Evolutionary conservation across 2,329 filamentous ascomycete species (phyloP).

Genomic region (Lomentospora prolificans): DNA sequence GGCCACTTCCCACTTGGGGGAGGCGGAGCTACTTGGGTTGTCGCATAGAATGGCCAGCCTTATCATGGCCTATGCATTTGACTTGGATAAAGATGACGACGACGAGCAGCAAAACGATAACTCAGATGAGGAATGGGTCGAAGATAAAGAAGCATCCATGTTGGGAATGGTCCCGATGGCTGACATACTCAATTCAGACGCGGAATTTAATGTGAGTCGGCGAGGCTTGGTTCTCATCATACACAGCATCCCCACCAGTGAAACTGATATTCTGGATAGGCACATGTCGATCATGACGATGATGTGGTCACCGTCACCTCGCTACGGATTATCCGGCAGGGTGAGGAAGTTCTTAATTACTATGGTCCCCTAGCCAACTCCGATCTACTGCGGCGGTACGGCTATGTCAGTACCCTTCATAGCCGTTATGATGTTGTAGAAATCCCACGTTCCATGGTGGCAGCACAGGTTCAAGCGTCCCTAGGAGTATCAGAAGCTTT

Average conservation of each 20-base stretch:
- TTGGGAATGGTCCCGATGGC: constrained; percentile 90
- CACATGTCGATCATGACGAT: constrained; percentile 44
- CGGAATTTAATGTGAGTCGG: constrained; percentile 70
- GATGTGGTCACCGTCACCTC: constrained; percentile 59
- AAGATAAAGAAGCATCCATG: constrained; percentile 47
- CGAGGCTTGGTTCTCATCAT: no score
- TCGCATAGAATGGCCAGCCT: constrained; percentile 77
- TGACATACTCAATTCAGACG: constrained; percentile 82
- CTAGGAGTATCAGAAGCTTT: constrained; percentile 11
- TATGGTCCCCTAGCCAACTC: constrained; percentile 77
- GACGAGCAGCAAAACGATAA: constrained; percentile 46
- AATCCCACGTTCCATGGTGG: constrained; percentile 52
- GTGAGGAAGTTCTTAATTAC: constrained; percentile 78
- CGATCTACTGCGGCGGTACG: constrained; percentile 75
- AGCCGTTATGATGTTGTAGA: constrained; percentile 75
- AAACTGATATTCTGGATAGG: constrained; percentile 21
- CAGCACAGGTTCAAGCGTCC: constrained; percentile 27
- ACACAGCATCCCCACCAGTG: no score
- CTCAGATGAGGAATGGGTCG: constrained; percentile 54
- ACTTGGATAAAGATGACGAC: constrained; percentile 53
- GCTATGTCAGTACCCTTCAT: constrained; percentile 75
- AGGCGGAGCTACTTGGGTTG: constrained; percentile 36
- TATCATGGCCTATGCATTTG: constrained; percentile 91
- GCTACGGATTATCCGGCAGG: constrained; percentile 55
- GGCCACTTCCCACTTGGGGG: constrained; percentile 23